Percentiles rank a stretch among this genome's conserved stretches.
These are phyloP conservation scores for Closterium sp. DNA, from an alignment of 139 green algal species.

Conservation along the genomic window DNA sequence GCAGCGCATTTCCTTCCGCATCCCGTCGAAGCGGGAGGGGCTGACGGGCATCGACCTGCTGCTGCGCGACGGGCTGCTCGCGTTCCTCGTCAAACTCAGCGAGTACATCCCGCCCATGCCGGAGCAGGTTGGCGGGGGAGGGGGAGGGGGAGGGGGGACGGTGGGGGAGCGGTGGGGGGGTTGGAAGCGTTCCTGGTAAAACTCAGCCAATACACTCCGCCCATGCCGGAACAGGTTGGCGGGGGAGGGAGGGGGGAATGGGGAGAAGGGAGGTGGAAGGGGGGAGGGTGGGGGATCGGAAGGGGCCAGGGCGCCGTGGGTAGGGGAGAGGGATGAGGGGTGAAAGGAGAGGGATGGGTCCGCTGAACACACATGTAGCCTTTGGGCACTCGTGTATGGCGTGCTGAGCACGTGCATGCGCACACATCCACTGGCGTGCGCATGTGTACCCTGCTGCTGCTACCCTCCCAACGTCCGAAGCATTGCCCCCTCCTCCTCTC, in stretches of 20 bases:
- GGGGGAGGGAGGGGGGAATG: background rate
- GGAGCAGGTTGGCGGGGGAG: background rate
- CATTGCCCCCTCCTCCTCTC: too few relatives aligned
- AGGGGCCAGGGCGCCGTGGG: too few relatives aligned
- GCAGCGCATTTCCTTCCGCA: background rate
- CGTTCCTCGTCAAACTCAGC: constrained; percentile 17
- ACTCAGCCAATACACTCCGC: constrained; percentile 5
- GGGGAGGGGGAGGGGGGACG: background rate
- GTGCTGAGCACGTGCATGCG: too few relatives aligned
- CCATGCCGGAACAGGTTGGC: constrained; percentile 6
- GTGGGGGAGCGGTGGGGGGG: too few relatives aligned
- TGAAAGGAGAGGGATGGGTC: background rate
- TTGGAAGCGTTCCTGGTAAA: constrained; percentile 31
- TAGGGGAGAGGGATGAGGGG: too few relatives aligned
- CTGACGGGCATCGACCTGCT: constrained; percentile 28
- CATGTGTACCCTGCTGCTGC: too few relatives aligned
- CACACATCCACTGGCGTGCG: too few relatives aligned
- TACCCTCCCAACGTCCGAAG: too few relatives aligned
- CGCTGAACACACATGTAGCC: too few relatives aligned
- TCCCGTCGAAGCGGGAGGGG: background rate
- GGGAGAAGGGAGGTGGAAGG: background rate
- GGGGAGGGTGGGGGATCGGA: too few relatives aligned
- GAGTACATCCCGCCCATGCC: constrained; percentile 5
- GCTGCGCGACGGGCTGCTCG: constrained; percentile 24
- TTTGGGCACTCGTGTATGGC: too few relatives aligned